Evolutionary conservation across 2,329 filamentous ascomycete genomes (phyloP), one percentile per base, ranked within the genome.

Genomic region (Ophiostoma perfectum): DNA sequence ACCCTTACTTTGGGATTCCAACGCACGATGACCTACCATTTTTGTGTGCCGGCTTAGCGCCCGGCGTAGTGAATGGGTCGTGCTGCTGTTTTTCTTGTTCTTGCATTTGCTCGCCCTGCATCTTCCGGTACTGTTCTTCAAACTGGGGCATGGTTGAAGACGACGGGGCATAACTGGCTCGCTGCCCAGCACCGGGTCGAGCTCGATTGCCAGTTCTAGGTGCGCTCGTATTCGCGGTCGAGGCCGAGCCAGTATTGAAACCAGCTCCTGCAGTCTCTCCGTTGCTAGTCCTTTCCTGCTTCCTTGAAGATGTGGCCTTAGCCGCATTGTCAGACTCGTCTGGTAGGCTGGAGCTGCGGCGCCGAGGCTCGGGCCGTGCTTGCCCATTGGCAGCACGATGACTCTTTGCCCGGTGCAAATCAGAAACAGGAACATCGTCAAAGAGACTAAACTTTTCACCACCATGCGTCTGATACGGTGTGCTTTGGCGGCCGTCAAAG

Each of bases 401-500:
- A 74, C 82, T 84, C 70, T 78, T 80, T 4, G 81, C 77, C n/a
- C 82, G 78, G 64, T 77, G 77, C n/a, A 83, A 68, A 9, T 75
- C 76, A 39, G 78, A 73, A 6, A 55, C 45, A 6, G 60, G 62
- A 4, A 69, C 70, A 6, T 80, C 81, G 62, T 86, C 84, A 69
- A 85, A 86, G 0, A 84, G 81, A 63, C 86, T 82, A 4, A 84
- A 83, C 76, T 83, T 88, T 74, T 88, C 86, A 45, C 86, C 85
- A 12, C 83, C 80, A 44, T 83, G 80, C 1, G 79, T 81, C 58
- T 81, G 79, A 73, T 88, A 88, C 0, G 86, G 85, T 5, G 83
- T 84, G 72, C 84, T 84, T 67, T 85, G 80, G n/a, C 85, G 80
- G n/a, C 76, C 75, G 70, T 87, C 83, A 58, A 78, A 68, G 60